These are phyloP conservation scores for Candida schatavii DNA, from an alignment of 805 yeast genomes.

Conservation along the genomic window DNA sequence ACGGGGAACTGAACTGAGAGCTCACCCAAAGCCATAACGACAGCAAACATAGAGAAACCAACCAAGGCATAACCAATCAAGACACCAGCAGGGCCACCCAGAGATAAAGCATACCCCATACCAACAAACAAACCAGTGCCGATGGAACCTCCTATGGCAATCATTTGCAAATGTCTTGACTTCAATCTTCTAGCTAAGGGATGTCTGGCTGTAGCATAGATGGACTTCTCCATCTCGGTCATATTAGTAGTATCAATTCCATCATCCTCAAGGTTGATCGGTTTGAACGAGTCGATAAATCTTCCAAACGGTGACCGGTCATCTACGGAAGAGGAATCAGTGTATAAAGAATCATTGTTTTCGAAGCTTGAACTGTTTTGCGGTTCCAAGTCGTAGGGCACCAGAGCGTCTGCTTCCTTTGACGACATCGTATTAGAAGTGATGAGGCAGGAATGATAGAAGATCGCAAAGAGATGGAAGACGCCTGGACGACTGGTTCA, in stretches of 20 bases:
- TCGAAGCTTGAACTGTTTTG: background rate
- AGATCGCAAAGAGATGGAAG: background rate
- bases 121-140: constrained; percentile 61
- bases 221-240: constrained; percentile 38
- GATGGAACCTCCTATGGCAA: constrained; percentile 69
- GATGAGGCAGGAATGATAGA: too few relatives aligned
- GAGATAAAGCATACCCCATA: constrained; percentile 40
- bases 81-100: constrained; percentile 32
- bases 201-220: constrained; percentile 41
- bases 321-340: constrained; percentile 4
- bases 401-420: background rate
- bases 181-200: constrained; percentile 44
- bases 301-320: background rate
- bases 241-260: constrained; percentile 39
- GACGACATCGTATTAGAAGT: too few relatives aligned
- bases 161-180: constrained; percentile 56
- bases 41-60: constrained; percentile 21
- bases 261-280: constrained; percentile 35
- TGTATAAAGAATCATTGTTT: constrained; percentile 1
- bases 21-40: constrained; percentile 46
- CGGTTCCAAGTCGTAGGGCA: background rate
- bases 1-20: constrained; percentile 52
- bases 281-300: constrained; percentile 37
- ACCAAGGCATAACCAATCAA: constrained; percentile 27
- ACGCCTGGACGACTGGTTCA: background rate